Conservation (phyloP, 257 asterid genomes). For the Nicotiana obtusifolia region DNA sequence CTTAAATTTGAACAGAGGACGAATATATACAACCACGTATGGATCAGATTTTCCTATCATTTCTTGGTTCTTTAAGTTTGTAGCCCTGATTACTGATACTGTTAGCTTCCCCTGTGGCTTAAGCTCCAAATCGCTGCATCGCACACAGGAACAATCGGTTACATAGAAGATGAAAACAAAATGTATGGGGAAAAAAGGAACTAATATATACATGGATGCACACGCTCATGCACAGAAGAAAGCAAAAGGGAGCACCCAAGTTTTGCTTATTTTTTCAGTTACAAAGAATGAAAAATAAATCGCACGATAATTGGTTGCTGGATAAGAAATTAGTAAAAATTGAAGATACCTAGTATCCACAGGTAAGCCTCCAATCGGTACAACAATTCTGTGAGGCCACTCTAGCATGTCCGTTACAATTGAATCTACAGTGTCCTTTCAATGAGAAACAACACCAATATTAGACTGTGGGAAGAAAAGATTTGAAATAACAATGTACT, state of each 20-base stretch:
- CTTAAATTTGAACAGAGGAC: conserved; percentile 85
- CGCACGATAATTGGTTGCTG: not conserved
- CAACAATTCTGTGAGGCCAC: conserved; percentile 99
- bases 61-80: conserved; percentile 84
- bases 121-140: conserved; percentile 90
- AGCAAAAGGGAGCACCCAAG: not conserved
- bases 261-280: not conserved
- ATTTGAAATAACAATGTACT: conserved; percentile 1
- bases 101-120: conserved; percentile 91
- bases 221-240: not conserved
- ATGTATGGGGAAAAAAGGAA: no score
- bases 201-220: not conserved
- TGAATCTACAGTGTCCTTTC: conserved; percentile 80
- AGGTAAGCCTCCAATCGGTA: conserved; percentile 90
- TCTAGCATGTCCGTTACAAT: conserved; percentile 86
- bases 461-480: conserved; percentile 19
- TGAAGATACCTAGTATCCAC: conserved; percentile 64
- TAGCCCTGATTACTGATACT: conserved; percentile 60
- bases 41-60: conserved; percentile 98
- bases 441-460: conserved; percentile 10
- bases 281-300: not conserved
- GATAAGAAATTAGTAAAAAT: not conserved
- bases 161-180: no score
- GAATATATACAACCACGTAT: conserved; percentile 62
- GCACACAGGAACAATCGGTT: not conserved